Percentiles rank a stretch among this genome's conserved stretches.
Evolutionary conservation across 176 grass and related monocot species (phyloP).

Genomic region (bread wheat (Triticum aestivum)): DNA sequence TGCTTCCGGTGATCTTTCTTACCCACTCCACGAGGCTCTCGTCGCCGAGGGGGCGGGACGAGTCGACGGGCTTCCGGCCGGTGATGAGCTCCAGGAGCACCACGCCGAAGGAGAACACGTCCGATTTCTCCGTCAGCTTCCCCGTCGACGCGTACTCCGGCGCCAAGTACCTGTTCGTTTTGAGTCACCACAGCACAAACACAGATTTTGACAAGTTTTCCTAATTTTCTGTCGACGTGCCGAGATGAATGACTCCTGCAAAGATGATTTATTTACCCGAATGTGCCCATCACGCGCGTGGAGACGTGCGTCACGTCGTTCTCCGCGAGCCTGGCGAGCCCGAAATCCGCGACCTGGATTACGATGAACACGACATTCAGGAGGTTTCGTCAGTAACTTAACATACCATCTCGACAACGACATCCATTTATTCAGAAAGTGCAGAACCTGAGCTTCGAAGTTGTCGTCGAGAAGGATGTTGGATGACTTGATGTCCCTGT

Average conservation of each 20-base stretch:
- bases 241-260: not conserved
- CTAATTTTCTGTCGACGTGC: not conserved
- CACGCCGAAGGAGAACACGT: conserved; percentile 92
- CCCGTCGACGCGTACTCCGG: conserved; percentile 83
- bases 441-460: conserved; percentile 80
- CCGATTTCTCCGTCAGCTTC: conserved; percentile 84
- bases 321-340: conserved; percentile 70
- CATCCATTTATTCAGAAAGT: not conserved
- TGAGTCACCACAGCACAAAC: not conserved
- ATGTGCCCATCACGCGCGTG: conserved; percentile 89
- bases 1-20: conserved; percentile 16
- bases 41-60: conserved; percentile 58
- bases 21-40: conserved; percentile 99
- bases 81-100: conserved; percentile 94
- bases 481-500: conserved; percentile 95
- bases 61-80: conserved; percentile 76
- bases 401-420: not conserved
- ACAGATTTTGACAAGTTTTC: not conserved
- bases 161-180: conserved; percentile 63
- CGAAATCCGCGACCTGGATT: conserved; percentile 78
- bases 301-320: conserved; percentile 75
- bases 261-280: conserved; percentile 46
- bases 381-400: not conserved
- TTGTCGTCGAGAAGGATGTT: conserved; percentile 88
- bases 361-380: not conserved